phyloP scores from a whole-genome alignment of 2,329 filamentous ascomycete genomes.

The Scedosporium dehoogii region DNA sequence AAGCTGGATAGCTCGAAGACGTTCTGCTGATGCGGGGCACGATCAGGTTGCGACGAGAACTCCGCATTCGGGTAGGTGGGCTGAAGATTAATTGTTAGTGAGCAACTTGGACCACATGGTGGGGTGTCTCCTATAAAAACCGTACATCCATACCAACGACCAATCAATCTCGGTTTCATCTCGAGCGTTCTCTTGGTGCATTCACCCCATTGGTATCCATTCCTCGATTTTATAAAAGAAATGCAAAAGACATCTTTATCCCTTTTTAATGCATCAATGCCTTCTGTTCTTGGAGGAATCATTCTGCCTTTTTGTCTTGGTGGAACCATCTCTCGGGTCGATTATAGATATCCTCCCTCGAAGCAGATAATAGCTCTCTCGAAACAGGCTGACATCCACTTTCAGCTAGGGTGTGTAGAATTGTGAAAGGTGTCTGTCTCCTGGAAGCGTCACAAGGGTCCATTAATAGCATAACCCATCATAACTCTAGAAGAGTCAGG shows the following conservation, averaged over 20 bases:
- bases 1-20: neutral
- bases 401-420: neutral
- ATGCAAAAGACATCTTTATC: too few species aligned
- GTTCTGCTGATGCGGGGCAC: constrained; percentile 4
- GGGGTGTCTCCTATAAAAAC: neutral
- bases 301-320: too few species aligned
- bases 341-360: too few species aligned
- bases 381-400: neutral
- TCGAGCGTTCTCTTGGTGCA: neutral
- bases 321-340: too few species aligned
- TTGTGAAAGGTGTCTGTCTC: neutral
- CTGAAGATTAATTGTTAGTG: neutral
- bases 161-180: neutral
- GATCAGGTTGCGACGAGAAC: constrained; percentile 1
- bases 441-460: too few species aligned
- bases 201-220: neutral
- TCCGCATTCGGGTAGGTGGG: neutral
- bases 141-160: neutral
- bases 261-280: too few species aligned
- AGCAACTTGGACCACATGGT: neutral
- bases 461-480: too few species aligned
- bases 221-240: too few species aligned
- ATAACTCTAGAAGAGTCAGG: too few species aligned
- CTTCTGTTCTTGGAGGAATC: too few species aligned
- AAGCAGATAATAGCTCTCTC: too few species aligned